These are phyloP conservation scores for Aurifilum marmelostoma DNA, from an alignment of 2,329 filamentous ascomycete genomes.

Conservation along the genomic window DNA sequence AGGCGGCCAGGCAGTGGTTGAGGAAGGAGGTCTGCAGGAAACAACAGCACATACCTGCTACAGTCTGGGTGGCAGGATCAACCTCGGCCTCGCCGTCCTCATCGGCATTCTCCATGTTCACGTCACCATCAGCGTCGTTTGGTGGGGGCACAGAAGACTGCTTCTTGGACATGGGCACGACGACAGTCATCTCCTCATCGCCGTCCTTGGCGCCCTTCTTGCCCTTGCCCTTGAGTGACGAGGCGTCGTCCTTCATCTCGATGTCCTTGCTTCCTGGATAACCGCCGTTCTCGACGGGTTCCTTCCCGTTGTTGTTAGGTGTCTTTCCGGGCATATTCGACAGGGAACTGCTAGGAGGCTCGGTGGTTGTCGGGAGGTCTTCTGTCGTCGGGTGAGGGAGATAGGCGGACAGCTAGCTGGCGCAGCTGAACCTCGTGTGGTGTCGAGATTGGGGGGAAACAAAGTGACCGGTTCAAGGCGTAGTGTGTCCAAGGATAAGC, in stretches of 20 bases:
- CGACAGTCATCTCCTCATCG: constrained; percentile 80
- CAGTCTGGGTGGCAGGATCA: constrained; percentile 62
- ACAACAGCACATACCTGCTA: constrained; percentile 55
- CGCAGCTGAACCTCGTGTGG: constrained; percentile 19
- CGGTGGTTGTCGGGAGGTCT: constrained; percentile 13
- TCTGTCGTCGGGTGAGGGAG: constrained; percentile 11
- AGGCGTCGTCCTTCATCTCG: constrained; percentile 64
- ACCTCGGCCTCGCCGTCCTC: constrained; percentile 59
- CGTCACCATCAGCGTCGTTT: constrained; percentile 69
- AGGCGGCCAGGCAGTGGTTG: background rate
- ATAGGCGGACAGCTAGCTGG: constrained; percentile 25
- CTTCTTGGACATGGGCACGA: constrained; percentile 74
- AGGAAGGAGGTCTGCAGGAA: constrained; percentile 9
- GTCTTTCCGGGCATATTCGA: constrained; percentile 71
- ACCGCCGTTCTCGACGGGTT: constrained; percentile 69
- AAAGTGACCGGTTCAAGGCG: constrained; percentile 8
- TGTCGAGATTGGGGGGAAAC: constrained; percentile 2
- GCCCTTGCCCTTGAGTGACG: constrained; percentile 64
- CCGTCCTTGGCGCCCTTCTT: constrained; percentile 68
- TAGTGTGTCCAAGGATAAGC: constrained; percentile 9
- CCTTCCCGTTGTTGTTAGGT: constrained; percentile 71
- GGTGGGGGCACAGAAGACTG: constrained; percentile 58
- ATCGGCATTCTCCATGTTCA: constrained; percentile 68
- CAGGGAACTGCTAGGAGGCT: background rate
- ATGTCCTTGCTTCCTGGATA: constrained; percentile 67